Evolutionary conservation across 768 basidiomycete species (phyloP).

Genomic region (Gymnopilus junonius): DNA sequence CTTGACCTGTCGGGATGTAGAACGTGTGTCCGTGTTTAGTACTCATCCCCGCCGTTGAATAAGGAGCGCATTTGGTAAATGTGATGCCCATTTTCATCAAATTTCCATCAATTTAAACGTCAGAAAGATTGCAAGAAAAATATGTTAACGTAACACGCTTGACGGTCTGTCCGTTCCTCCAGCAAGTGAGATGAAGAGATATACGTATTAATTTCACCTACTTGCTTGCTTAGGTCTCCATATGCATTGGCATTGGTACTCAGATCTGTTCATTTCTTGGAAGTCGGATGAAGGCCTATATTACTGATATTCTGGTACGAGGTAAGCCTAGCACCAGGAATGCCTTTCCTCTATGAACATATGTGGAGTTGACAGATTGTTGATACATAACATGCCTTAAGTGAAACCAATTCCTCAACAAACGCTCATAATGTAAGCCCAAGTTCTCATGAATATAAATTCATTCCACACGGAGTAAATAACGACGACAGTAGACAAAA

Average conservation of each 20-base stretch:
- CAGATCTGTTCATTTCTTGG: background rate
- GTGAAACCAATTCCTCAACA: background rate
- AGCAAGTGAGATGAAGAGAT: background rate
- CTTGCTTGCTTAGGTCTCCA: background rate
- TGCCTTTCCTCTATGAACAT: background rate
- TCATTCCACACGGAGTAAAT: background rate
- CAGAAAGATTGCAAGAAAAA: background rate
- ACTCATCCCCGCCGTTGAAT: slow-evolving; percentile 9
- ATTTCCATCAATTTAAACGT: no score
- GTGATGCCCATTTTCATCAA: background rate
- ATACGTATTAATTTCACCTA: background rate
- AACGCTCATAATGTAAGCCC: background rate
- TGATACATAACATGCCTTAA: background rate
- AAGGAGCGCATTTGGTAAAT: background rate
- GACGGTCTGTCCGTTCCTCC: background rate
- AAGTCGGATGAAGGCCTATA: background rate
- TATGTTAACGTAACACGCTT: background rate
- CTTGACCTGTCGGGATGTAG: slow-evolving; percentile 85
- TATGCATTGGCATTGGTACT: background rate
- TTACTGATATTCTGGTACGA: background rate
- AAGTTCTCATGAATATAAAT: background rate
- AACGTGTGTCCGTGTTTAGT: slow-evolving; percentile 49
- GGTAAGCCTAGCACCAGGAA: slow-evolving; percentile 2
- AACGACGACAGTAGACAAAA: background rate
- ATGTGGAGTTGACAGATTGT: background rate